Evolutionary conservation across 176 grass and related monocot genomes (phyloP).

Genomic region (Neostapfia colusana): DNA sequence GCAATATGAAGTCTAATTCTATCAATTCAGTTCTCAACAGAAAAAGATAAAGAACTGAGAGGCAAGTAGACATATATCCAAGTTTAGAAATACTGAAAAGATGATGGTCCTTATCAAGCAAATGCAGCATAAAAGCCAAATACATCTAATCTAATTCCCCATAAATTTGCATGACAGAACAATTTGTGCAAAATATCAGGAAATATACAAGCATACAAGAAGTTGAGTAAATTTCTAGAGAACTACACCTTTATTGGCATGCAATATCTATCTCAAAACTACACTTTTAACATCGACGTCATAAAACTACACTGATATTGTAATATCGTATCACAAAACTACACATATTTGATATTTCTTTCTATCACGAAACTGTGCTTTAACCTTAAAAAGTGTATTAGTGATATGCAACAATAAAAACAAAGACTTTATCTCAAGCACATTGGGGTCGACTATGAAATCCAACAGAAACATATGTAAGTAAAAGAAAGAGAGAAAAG

Average conservation of each 20-base stretch:
- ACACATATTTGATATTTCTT: neutral
- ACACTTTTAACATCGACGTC: neutral
- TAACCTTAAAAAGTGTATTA: neutral
- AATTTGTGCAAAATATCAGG: constrained; percentile 23
- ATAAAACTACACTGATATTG: neutral
- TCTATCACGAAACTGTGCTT: neutral
- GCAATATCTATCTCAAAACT: neutral
- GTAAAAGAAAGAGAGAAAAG: too few relatives aligned
- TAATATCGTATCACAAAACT: neutral
- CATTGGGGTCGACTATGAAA: too few relatives aligned
- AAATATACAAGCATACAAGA: constrained; percentile 21
- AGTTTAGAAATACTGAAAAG: constrained; percentile 6
- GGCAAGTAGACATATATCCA: constrained; percentile 10
- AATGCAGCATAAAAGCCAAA: constrained; percentile 25
- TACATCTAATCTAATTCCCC: constrained; percentile 1
- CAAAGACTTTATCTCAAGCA: too few relatives aligned
- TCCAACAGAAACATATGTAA: too few relatives aligned
- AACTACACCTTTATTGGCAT: too few relatives aligned
- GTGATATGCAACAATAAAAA: too few relatives aligned
- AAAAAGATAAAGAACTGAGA: neutral
- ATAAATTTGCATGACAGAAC: constrained; percentile 9
- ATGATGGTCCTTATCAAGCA: neutral
- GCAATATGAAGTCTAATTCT: constrained; percentile 32
- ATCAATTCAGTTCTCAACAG: neutral
- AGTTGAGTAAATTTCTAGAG: neutral